phyloP scores from a whole-genome alignment of 345 rosid genomes.

The Turritis glabra region DNA sequence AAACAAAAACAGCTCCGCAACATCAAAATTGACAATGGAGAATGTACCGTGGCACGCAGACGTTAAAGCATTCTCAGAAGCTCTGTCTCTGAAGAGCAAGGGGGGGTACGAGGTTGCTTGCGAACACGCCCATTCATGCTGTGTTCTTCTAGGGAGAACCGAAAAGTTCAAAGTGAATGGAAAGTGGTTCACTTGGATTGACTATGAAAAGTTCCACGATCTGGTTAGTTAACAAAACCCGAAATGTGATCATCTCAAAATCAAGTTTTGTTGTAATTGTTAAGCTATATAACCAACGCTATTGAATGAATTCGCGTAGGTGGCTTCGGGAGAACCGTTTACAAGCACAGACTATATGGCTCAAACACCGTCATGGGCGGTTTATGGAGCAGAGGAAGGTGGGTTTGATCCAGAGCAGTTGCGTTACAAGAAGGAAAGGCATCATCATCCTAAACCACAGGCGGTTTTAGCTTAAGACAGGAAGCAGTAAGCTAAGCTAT shows the following conservation, averaged over 20 bases:
- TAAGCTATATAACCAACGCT: no score
- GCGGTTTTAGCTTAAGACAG: constrained; percentile 33
- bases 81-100: constrained; percentile 64
- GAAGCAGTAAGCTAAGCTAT: background rate
- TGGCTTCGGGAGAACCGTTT: constrained; percentile 79
- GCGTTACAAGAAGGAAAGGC: constrained; percentile 81
- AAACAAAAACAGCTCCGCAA: constrained; percentile 61
- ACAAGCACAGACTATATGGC: constrained; percentile 85
- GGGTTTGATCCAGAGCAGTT: constrained; percentile 90
- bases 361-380: constrained; percentile 89
- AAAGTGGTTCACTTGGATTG: constrained; percentile 95
- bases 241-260: background rate
- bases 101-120: constrained; percentile 97
- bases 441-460: constrained; percentile 62
- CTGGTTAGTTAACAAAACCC: constrained; percentile 54
- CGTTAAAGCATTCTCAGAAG: constrained; percentile 90
- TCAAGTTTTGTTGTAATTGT: background rate
- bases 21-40: constrained; percentile 97
- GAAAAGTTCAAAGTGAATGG: constrained; percentile 83
- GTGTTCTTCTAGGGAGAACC: constrained; percentile 88
- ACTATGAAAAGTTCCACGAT: constrained; percentile 92
- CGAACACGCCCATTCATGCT: constrained; percentile 93
- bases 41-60: constrained; percentile 98
- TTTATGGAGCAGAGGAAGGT: constrained; percentile 93
- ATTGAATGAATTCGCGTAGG: constrained; percentile 43